Percentiles rank a stretch among this genome's conserved stretches.
Evolutionary conservation across 202 grass and related monocot genomes (phyloP).

Genomic region (Zizania palustris): DNA sequence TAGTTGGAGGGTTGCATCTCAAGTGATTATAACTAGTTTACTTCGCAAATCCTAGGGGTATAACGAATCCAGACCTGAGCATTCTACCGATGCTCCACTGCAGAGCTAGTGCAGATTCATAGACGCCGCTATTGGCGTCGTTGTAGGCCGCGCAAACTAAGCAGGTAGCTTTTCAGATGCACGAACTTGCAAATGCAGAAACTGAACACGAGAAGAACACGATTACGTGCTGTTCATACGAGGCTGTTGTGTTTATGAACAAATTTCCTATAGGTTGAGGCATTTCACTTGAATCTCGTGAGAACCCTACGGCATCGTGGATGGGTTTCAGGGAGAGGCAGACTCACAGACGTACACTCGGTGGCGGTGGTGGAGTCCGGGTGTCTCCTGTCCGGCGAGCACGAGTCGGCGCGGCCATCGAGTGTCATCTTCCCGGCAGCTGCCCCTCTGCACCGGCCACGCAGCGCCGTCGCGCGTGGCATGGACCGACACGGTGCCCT

Average conservation of each 20-base stretch:
- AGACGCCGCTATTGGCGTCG: neutral
- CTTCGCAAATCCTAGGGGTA: neutral
- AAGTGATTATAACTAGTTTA: conserved; percentile 18
- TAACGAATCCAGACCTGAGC: conserved; percentile 19
- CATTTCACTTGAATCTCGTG: neutral
- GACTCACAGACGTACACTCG: conserved; percentile 4
- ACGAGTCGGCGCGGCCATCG: conserved; percentile 30
- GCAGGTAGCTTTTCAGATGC: too few relatives aligned
- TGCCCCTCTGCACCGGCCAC: neutral
- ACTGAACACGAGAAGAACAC: too few relatives aligned
- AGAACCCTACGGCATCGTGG: neutral
- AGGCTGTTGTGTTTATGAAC: too few relatives aligned
- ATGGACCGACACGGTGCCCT: conserved; percentile 1
- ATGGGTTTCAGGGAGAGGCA: neutral
- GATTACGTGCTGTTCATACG: too few relatives aligned
- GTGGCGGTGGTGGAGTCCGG: neutral
- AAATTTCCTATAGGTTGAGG: neutral
- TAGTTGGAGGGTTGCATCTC: conserved; percentile 17
- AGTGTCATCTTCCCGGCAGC: conserved; percentile 11
- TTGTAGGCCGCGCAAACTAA: too few relatives aligned
- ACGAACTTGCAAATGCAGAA: too few relatives aligned
- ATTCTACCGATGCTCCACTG: neutral
- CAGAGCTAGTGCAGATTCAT: neutral
- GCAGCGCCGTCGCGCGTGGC: neutral
- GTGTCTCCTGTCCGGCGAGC: neutral